Base-by-base conservation (phyloP, 768 basidiomycete genomes). In the Boletus subparvulus region DNA sequence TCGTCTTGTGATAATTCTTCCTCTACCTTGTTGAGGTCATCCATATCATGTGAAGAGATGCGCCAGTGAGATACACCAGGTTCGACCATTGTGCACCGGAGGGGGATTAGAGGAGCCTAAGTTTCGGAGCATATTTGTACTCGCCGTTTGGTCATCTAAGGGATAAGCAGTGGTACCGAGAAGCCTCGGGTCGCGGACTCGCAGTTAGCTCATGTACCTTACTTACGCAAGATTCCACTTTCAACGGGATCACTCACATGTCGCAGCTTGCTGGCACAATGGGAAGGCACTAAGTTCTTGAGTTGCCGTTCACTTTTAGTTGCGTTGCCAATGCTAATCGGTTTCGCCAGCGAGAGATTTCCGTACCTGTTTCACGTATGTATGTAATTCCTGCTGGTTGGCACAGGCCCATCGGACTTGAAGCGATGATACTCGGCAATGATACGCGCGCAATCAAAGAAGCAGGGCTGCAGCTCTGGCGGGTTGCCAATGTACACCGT, bases 1-100 rank as follows among this genome's bases (percentile, higher is more conserved):
- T 69, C 61, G 6, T 13, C 33, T 17, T 59, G 51, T 7, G 52
- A 55, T 10, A 60, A 32, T 30, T 50, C 61, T 19, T 51, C 53
- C 9, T 55, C 46, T 50, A 50, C 19, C 3, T 58, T 47, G 19
- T 41, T 19, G 33, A 55, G 17, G 9, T 47, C 42, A 7, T 56
- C 55, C 49, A 40, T 41, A 11, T 46, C 35, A 2, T 37, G 44
- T 32, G 42, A 41, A 35, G 40, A 24, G 12, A 50, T 21, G n/a
- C 40, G 35, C 8, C 0, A 4, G 32, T 21, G 33, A 3, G 11
- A 33, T 33, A 3, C 44, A 2, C 11, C 43, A 4, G 39, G 16
- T 40, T 10, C n/a, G 39, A 40, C 39, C 39, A 40, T 40, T 40
- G 10, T 19, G 35, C 14, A 36, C 17, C 1, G 39, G 39, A n/a